Evolutionary conservation across 176 grass and related monocot species (phyloP).

Genomic region (Oryza meridionalis): DNA sequence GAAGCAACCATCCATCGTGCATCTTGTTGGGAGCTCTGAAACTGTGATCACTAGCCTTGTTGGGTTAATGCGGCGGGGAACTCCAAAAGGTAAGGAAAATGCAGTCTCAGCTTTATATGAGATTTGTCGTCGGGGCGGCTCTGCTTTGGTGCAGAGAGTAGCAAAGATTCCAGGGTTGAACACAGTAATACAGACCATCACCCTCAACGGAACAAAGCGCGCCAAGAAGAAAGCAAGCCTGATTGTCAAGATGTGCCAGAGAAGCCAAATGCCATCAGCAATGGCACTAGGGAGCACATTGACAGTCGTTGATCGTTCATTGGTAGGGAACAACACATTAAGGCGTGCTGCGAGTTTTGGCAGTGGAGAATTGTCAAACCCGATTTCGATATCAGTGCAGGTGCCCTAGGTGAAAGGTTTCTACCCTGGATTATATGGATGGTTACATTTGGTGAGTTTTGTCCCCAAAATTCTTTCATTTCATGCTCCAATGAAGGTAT

Average conservation of each 20-base stretch:
- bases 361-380: constrained; percentile 68
- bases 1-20: constrained; percentile 66
- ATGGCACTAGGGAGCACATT: constrained; percentile 54
- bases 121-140: constrained; percentile 73
- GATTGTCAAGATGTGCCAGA: constrained; percentile 82
- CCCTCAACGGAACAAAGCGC: constrained; percentile 75
- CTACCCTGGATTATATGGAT: constrained; percentile 23
- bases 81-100: constrained; percentile 92
- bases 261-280: constrained; percentile 49
- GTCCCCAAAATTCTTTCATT: constrained; percentile 59
- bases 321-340: constrained; percentile 60
- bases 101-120: constrained; percentile 92
- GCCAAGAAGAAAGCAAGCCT: constrained; percentile 86
- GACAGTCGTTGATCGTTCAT: constrained; percentile 53
- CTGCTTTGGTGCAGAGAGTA: constrained; percentile 58
- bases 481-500: constrained; percentile 61
- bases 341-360: constrained; percentile 50
- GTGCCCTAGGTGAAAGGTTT: constrained; percentile 62
- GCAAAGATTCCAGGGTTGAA: constrained; percentile 61
- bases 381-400: constrained; percentile 69
- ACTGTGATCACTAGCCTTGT: constrained; percentile 65
- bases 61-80: constrained; percentile 83
- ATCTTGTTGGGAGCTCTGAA: constrained; percentile 68
- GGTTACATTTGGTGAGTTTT: constrained; percentile 53
- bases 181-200: constrained; percentile 66